These are phyloP conservation scores for Dittrichia graveolens DNA, from an alignment of 129 eudicot genomes.

Conservation along the genomic window DNA sequence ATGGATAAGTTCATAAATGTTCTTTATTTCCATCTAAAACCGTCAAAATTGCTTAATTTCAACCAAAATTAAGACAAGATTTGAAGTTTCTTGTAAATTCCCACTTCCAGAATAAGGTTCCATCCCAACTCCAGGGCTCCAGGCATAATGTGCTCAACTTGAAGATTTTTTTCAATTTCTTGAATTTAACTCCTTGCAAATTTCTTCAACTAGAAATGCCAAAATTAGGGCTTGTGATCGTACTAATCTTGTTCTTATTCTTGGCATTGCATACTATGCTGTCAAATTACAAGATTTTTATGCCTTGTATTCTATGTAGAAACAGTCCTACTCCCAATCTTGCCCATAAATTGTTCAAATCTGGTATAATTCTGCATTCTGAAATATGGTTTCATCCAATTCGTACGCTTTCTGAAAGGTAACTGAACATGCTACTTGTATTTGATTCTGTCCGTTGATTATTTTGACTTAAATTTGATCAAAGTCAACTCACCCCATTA, in stretches of 20 bases:
- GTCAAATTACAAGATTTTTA: slow-evolving; percentile 35
- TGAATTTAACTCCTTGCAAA: neutral
- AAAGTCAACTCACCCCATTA: slow-evolving; percentile 23
- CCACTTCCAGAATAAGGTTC: slow-evolving; percentile 15
- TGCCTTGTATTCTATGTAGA: slow-evolving; percentile 31
- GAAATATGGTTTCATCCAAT: slow-evolving; percentile 23
- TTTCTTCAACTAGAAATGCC: slow-evolving; percentile 34
- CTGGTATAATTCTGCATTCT: slow-evolving; percentile 28
- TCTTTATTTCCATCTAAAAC: neutral
- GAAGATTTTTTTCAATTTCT: neutral
- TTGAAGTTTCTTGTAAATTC: neutral
- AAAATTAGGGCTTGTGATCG: slow-evolving; percentile 33
- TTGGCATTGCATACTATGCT: slow-evolving; percentile 35
- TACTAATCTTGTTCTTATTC: slow-evolving; percentile 29
- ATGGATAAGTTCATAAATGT: slow-evolving; percentile 20
- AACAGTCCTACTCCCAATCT: slow-evolving; percentile 31
- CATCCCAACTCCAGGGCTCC: neutral
- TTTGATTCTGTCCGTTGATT: slow-evolving; percentile 1
- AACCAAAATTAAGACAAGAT: neutral
- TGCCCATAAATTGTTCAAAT: slow-evolving; percentile 38
- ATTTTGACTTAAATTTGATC: slow-evolving; percentile 12
- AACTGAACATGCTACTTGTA: neutral
- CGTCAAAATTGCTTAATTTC: slow-evolving; percentile 7
- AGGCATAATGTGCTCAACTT: slow-evolving; percentile 20
- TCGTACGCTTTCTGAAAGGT: slow-evolving; percentile 41